Base-by-base conservation (phyloP, 176 grass and related monocot genomes). In the Neostapfia colusana region DNA sequence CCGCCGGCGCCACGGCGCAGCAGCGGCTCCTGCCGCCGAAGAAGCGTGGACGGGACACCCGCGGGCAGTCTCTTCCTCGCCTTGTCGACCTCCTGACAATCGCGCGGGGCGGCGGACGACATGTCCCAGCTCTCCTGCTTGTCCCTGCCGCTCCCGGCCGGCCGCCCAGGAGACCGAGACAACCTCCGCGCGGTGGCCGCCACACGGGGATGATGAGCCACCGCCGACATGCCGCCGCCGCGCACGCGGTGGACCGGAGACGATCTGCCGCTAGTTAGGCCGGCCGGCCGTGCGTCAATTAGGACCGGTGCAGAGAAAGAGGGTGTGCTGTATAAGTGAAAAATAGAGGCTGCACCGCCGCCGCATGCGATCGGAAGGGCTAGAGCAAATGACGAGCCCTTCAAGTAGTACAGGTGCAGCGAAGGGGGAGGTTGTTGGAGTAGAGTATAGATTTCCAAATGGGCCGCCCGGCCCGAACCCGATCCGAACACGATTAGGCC, bases 11-110 rank as follows among this genome's bases (percentile, higher is more conserved):
- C 81, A 21, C 86, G 72, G n/a, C 84, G 83, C 39, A 83, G 62
- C 26, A 87, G 83, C 27, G 71, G 53, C 37, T 90, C 88, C 45
- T 78, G 70, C 69, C 81, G 85, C 44, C 86, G 81, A 24, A 87
- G 69, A 65, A 84, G 74, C 50, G 75, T 74, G 75, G 87, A 80
- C 79, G 91, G 56, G 70, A 41, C 41, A 9, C 43, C 24, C 44
- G 18, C 24, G 28, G 28, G 60, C 80, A 23, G 1, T 54, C 45
- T 74, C 75, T 67, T 66, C 41, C 17, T 54, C 11, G 53, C 43
- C 80, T 41, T 53, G 26, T 28, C 4, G 61, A 51, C 20, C 39
- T n/a, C 17, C 16, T 35, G 20, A 9, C 42, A 18, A n/a, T 31
- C 2, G 31, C 31, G 31, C 31, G 31, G 31, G 31, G 31, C 1